A percentile compares a stretch with the other conserved stretches of the same genome.
phyloP scores from a whole-genome alignment of 2,329 filamentous ascomycete species.

The Westerdykella aurantiaca region DNA sequence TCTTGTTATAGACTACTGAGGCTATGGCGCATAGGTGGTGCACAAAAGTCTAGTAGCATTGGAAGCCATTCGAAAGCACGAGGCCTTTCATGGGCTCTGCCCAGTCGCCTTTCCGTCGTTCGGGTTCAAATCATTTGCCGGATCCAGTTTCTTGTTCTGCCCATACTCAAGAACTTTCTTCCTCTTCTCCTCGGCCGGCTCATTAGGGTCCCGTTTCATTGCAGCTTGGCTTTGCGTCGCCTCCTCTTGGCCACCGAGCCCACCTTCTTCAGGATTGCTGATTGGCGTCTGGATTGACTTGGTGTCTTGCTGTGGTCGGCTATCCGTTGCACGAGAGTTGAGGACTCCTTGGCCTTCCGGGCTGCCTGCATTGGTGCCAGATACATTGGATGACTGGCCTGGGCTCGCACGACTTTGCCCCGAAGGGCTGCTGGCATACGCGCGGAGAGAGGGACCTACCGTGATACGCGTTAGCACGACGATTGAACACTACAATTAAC shows the following conservation, averaged over 20 bases:
- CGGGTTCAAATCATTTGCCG: conserved; percentile 8
- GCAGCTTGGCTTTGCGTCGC: conserved; percentile 13
- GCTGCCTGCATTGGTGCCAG: conserved; percentile 9
- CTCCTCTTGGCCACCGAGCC: conserved; percentile 9
- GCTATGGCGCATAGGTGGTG: too few relatives aligned
- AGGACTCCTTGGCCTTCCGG: conserved; percentile 11
- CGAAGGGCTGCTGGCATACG: conserved; percentile 2
- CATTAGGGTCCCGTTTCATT: conserved; percentile 14
- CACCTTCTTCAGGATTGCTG: conserved; percentile 8
- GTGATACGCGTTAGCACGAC: background rate
- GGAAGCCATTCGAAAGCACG: too few relatives aligned
- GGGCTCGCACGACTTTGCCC: conserved; percentile 3
- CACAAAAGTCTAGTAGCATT: too few relatives aligned
- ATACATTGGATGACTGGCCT: conserved; percentile 12
- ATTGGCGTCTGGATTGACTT: conserved; percentile 10
- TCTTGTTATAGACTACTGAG: too few relatives aligned
- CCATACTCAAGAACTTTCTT: conserved; percentile 11
- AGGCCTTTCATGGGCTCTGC: too few relatives aligned
- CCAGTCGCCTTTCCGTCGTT: too few relatives aligned
- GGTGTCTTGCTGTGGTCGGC: conserved; percentile 4
- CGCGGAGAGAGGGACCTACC: background rate
- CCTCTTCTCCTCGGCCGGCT: conserved; percentile 14
- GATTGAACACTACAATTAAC: too few relatives aligned
- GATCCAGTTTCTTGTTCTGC: conserved; percentile 13
- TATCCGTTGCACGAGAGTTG: conserved; percentile 8